These are phyloP conservation scores for Melaleuca quinquenervia DNA, from an alignment of 345 rosid genomes.

Conservation along the genomic window DNA sequence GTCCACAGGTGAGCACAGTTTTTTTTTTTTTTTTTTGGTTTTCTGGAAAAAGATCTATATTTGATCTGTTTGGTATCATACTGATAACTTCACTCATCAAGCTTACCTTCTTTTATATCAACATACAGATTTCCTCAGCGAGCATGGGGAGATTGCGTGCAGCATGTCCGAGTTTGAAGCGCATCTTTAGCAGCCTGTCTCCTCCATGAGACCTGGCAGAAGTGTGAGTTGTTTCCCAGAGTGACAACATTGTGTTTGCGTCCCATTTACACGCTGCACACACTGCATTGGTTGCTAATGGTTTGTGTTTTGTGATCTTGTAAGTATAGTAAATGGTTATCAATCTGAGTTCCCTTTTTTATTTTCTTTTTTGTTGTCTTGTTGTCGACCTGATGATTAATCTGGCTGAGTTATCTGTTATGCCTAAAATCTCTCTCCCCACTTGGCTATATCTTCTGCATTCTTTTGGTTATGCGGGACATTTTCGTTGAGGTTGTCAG, in stretches of 20 bases:
- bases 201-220: slow-evolving; percentile 1
- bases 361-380: neutral
- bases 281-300: neutral
- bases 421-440: neutral
- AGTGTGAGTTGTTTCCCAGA: neutral
- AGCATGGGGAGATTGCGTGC: slow-evolving; percentile 62
- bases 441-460: neutral
- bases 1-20: slow-evolving; percentile 63
- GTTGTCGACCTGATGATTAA: neutral
- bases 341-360: neutral
- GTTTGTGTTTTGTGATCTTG: neutral
- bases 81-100: neutral
- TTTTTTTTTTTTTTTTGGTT: neutral
- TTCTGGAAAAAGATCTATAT: too few relatives aligned
- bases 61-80: neutral
- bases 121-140: slow-evolving; percentile 43
- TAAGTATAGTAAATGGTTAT: neutral
- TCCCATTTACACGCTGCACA: neutral
- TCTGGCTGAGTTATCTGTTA: neutral
- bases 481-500: neutral
- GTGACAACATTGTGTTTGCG: neutral
- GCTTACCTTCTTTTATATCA: neutral
- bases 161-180: slow-evolving; percentile 75
- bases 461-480: neutral
- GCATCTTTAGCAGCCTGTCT: slow-evolving; percentile 52